A percentile compares a stretch with the other conserved stretches of the same genome.
These are phyloP conservation scores for Debaryomycetaceae sp. DNA, from an alignment of 1,139 yeast species.

Conservation along the genomic window DNA sequence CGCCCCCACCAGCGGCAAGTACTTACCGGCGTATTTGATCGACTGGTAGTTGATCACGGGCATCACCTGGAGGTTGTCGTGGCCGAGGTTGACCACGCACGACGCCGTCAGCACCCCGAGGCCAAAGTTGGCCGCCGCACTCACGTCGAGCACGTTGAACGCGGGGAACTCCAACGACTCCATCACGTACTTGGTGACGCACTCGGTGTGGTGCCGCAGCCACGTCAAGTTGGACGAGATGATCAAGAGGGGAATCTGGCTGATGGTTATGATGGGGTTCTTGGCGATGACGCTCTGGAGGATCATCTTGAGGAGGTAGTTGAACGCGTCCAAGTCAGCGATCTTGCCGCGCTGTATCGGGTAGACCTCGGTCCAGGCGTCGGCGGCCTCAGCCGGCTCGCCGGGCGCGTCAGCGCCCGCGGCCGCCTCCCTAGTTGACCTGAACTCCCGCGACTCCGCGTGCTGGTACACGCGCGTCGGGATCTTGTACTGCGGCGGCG, in stretches of 20 bases:
- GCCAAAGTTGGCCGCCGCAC: constrained; percentile 74
- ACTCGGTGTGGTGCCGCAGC: constrained; percentile 66
- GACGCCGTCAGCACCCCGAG: constrained; percentile 54
- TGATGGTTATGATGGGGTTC: constrained; percentile 48
- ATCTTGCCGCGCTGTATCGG: constrained; percentile 68
- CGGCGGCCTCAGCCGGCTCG: constrained; percentile 19
- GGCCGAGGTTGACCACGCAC: constrained; percentile 78
- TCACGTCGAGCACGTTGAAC: constrained; percentile 62
- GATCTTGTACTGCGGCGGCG: constrained; percentile 71
- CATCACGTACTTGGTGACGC: constrained; percentile 68
- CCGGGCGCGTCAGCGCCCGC: not conserved
- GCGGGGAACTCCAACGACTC: constrained; percentile 73
- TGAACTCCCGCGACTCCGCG: constrained; percentile 35
- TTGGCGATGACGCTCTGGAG: constrained; percentile 52
- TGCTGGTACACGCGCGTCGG: constrained; percentile 72
- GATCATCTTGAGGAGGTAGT: constrained; percentile 59
- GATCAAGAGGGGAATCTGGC: constrained; percentile 46
- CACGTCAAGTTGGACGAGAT: constrained; percentile 63
- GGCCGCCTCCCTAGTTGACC: constrained; percentile 25
- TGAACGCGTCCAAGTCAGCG: constrained; percentile 64
- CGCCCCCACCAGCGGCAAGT: constrained; percentile 57
- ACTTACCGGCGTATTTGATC: constrained; percentile 49
- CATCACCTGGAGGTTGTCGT: constrained; percentile 66
- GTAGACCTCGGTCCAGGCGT: constrained; percentile 40
- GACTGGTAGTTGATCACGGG: constrained; percentile 73